Percentiles rank a stretch among this genome's conserved stretches.
Evolutionary conservation across 164 flowering plant species (phyloP).

Genomic region (Aristolochia fimbriata): DNA sequence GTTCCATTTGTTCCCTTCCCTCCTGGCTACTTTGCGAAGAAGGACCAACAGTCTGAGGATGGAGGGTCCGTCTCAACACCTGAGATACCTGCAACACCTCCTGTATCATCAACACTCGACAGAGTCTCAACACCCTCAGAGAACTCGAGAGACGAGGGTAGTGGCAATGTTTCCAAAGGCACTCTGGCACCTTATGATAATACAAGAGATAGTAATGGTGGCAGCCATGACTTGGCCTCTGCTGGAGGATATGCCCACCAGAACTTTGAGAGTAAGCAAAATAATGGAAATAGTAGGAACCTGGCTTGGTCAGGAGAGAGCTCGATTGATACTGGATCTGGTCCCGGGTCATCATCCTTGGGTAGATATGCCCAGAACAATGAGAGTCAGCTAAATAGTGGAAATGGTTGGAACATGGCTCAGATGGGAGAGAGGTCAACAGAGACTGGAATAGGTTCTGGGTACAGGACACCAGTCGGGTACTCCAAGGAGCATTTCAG

Average conservation of each 20-base stretch:
- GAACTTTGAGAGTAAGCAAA: slow-evolving; percentile 12
- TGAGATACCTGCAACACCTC: slow-evolving; percentile 10
- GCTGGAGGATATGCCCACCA: background rate
- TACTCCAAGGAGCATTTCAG: background rate
- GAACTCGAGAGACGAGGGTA: slow-evolving; percentile 8
- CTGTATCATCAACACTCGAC: slow-evolving; percentile 13
- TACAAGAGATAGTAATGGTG: background rate
- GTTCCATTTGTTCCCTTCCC: slow-evolving; percentile 98
- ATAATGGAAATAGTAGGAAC: slow-evolving; percentile 12
- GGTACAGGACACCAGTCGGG: slow-evolving; percentile 7
- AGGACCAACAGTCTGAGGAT: slow-evolving; percentile 30
- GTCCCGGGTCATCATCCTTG: background rate
- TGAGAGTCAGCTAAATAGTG: slow-evolving; percentile 13
- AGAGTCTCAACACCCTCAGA: slow-evolving; percentile 3
- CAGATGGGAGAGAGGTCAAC: slow-evolving; percentile 12
- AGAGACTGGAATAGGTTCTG: slow-evolving; percentile 5
- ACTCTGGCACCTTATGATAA: background rate
- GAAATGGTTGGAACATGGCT: slow-evolving; percentile 14
- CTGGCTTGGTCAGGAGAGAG: slow-evolving; percentile 12
- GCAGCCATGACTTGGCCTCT: background rate
- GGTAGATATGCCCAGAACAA: background rate
- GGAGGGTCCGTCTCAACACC: slow-evolving; percentile 9
- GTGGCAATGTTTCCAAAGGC: slow-evolving; percentile 1
- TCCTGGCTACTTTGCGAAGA: slow-evolving; percentile 77
- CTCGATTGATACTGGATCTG: slow-evolving; percentile 7